These are phyloP conservation scores for Geopyxis carbonaria DNA, from an alignment of 495 filamentous ascomycete species.

Conservation along the genomic window DNA sequence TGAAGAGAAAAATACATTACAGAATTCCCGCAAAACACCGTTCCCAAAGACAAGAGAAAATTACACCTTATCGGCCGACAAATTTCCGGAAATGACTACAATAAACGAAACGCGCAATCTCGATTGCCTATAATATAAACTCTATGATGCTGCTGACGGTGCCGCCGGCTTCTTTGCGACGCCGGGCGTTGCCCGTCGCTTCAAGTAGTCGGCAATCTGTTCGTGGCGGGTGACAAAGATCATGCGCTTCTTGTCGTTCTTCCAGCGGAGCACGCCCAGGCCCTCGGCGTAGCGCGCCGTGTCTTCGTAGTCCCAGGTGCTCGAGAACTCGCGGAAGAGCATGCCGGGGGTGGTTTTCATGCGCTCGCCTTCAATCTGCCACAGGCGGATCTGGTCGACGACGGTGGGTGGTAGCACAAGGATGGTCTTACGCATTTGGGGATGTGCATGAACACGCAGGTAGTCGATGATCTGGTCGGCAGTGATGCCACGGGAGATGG, in stretches of 20 bases:
- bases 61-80: too few relatives aligned
- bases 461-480: constrained; percentile 85
- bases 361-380: constrained; percentile 92
- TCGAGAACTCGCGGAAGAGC: constrained; percentile 76
- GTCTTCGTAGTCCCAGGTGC: constrained; percentile 55
- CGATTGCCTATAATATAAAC: too few relatives aligned
- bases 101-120: too few relatives aligned
- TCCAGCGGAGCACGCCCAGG: constrained; percentile 84
- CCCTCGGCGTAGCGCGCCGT: constrained; percentile 67
- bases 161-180: too few relatives aligned
- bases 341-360: constrained; percentile 69
- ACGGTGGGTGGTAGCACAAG: constrained; percentile 82
- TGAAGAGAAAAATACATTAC: too few relatives aligned
- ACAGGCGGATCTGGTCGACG: constrained; percentile 89
- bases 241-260: constrained; percentile 53
- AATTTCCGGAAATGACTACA: too few relatives aligned
- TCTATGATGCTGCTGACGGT: too few relatives aligned
- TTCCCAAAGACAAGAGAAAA: too few relatives aligned
- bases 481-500: constrained; percentile 81
- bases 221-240: constrained; percentile 82
- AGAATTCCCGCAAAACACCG: too few relatives aligned
- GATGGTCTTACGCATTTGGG: constrained; percentile 58
- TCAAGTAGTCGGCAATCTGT: constrained; percentile 64
- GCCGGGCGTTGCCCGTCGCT: constrained; percentile 35
- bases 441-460: constrained; percentile 75